These are phyloP conservation scores for Penicillium argentinense DNA, from an alignment of 495 filamentous ascomycete species.

Conservation along the genomic window DNA sequence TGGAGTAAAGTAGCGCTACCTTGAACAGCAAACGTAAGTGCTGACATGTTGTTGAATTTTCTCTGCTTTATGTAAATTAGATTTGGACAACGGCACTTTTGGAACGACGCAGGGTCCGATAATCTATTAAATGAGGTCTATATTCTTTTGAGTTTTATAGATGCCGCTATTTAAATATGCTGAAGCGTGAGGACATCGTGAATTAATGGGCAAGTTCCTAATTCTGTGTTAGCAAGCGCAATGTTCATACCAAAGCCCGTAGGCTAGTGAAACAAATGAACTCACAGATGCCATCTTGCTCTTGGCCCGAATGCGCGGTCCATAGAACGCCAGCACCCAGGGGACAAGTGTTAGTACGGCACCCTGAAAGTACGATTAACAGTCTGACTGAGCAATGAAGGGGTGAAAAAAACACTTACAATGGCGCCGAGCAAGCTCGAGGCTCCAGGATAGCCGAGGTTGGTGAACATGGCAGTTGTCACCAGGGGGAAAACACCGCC, in stretches of 20 bases:
- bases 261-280: slow-evolving; percentile 1
- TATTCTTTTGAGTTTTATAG: too few species aligned
- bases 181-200: too few species aligned
- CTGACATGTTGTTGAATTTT: too few species aligned
- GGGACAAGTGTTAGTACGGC: slow-evolving; percentile 73
- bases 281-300: slow-evolving; percentile 70
- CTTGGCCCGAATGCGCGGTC: slow-evolving; percentile 72
- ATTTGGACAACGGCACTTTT: too few species aligned
- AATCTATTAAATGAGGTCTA: too few species aligned
- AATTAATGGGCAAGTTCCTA: slow-evolving; percentile 36
- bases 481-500: slow-evolving; percentile 82
- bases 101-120: too few species aligned
- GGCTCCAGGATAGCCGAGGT: slow-evolving; percentile 70
- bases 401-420: slow-evolving; percentile 36
- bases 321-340: slow-evolving; percentile 82
- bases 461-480: slow-evolving; percentile 67
- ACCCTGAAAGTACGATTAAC: slow-evolving; percentile 33
- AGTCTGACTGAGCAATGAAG: too few species aligned
- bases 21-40: too few species aligned
- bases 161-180: too few species aligned
- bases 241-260: background rate
- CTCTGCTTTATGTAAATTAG: too few species aligned
- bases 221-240: slow-evolving; percentile 12
- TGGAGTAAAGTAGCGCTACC: too few species aligned
- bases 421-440: slow-evolving; percentile 76